A percentile compares a stretch with the other conserved stretches of the same genome.
phyloP scores from a whole-genome alignment of 805 yeast genomes.

The Phaffomyces antillensis region DNA sequence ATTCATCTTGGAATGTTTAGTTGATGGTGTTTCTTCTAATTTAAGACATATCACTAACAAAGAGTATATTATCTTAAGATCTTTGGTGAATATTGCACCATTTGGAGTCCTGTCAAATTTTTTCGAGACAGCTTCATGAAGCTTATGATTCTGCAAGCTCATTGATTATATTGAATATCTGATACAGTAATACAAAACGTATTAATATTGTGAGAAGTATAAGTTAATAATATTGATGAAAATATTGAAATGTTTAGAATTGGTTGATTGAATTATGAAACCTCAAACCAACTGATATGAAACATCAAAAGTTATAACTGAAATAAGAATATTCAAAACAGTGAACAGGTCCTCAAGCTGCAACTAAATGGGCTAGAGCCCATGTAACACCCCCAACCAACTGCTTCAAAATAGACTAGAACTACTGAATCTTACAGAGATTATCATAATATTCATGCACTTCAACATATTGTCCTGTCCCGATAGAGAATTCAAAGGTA shows the following conservation, averaged over 20 bases:
- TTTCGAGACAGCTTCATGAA: conserved; percentile 37
- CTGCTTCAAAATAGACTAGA: neutral
- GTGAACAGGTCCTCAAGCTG: too few species aligned
- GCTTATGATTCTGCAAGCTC: conserved; percentile 13
- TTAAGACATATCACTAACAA: conserved; percentile 39
- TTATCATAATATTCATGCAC: neutral
- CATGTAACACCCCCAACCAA: too few species aligned
- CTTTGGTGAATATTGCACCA: conserved; percentile 48
- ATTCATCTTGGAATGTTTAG: conserved; percentile 18
- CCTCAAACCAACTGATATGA: too few species aligned
- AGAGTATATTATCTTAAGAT: conserved; percentile 54
- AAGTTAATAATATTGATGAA: neutral
- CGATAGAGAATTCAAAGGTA: conserved; percentile 16
- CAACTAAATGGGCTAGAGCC: too few species aligned
- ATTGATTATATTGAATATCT: neutral
- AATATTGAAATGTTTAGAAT: too few species aligned
- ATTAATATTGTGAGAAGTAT: neutral
- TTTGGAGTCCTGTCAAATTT: conserved; percentile 43
- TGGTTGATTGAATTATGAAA: too few species aligned
- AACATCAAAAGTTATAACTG: too few species aligned
- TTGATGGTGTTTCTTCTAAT: conserved; percentile 25
- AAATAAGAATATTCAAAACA: too few species aligned
- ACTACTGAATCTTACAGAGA: neutral
- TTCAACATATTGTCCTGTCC: conserved; percentile 14
- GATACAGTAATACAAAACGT: neutral